Conservation (phyloP, 305 asterid species). For the Nicotiana rustica region DNA sequence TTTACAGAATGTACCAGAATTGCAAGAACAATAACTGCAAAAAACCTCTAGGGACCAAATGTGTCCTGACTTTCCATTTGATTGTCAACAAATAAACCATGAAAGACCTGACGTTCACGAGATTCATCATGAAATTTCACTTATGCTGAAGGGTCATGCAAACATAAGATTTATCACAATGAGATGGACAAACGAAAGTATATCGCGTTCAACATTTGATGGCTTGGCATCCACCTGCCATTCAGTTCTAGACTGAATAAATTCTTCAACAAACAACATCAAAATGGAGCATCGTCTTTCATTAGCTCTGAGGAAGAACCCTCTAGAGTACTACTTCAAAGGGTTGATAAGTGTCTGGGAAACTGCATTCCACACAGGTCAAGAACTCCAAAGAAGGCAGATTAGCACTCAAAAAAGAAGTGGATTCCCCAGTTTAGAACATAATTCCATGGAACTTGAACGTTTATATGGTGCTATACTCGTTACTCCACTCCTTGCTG, state of each 20-base stretch:
- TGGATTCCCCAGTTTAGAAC: background rate
- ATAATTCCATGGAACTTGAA: background rate
- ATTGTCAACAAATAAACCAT: background rate
- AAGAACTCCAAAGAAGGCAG: background rate
- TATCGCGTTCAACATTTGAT: background rate
- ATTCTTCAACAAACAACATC: background rate
- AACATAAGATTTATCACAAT: background rate
- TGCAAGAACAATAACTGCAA: background rate
- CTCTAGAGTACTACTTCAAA: background rate
- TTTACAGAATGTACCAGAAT: background rate
- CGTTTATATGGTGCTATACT: background rate
- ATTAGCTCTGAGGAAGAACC: background rate
- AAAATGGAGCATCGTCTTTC: background rate
- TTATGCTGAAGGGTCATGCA: slow-evolving; percentile 11
- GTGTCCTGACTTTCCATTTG: background rate
- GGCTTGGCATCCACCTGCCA: background rate
- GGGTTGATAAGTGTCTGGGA: background rate
- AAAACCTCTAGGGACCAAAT: slow-evolving; percentile 15
- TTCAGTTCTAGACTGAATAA: background rate
- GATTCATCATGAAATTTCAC: background rate
- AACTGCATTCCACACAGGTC: background rate
- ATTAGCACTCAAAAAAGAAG: background rate
- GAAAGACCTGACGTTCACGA: background rate
- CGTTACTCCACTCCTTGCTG: slow-evolving; percentile 7
- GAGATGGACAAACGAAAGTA: background rate